Conservation (phyloP, 106 monocot genomes). For the Chionographis japonica region DNA sequence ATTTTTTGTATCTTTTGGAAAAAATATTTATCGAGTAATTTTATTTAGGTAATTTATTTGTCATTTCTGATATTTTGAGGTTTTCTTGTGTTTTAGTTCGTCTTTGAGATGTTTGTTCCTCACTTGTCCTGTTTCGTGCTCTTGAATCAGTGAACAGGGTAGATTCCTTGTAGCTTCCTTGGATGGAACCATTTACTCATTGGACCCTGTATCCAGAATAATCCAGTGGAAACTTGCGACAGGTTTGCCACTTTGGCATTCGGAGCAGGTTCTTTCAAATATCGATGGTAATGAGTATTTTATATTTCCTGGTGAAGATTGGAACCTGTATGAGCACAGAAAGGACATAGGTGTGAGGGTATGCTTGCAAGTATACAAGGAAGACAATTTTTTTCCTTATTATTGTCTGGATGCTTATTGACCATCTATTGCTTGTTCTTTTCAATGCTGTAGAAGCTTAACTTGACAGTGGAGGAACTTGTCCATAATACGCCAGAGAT, state of each 20-base stretch:
- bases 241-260: constrained; percentile 27
- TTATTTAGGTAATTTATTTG: no score
- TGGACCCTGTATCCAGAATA: constrained; percentile 9
- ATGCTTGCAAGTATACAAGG: constrained; percentile 4
- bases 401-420: background rate
- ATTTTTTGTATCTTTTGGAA: no score
- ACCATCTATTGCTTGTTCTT: constrained; percentile 5
- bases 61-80: no score
- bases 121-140: no score
- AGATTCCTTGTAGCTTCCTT: constrained; percentile 8
- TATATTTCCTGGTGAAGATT: constrained; percentile 24
- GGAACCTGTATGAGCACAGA: constrained; percentile 27
- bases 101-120: no score
- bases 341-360: constrained; percentile 28
- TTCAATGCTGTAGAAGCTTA: constrained; percentile 40
- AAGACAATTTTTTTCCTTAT: constrained; percentile 1
- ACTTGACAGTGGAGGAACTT: constrained; percentile 62
- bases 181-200: constrained; percentile 29
- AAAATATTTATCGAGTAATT: no score
- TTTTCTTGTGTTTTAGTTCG: no score
- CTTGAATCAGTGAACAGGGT: constrained; percentile 3
- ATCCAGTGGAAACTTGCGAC: constrained; percentile 23
- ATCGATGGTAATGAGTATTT: constrained; percentile 15
- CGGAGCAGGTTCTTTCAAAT: constrained; percentile 23
- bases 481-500: constrained; percentile 49